phyloP scores from a whole-genome alignment of 805 yeast species.

The Phaffomyces thermotolerans region DNA sequence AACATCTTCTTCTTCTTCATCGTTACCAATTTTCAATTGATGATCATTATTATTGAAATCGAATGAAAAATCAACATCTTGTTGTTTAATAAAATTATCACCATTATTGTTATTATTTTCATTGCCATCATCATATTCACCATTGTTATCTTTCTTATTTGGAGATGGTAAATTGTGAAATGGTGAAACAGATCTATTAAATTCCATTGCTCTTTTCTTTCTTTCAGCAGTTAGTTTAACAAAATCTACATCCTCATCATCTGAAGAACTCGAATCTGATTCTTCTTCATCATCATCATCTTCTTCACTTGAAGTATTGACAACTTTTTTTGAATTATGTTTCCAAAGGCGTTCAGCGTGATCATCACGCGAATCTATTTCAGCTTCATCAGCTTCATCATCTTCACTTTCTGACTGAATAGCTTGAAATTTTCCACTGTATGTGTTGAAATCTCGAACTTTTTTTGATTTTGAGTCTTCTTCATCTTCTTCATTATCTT shows the following conservation, averaged over 20 bases:
- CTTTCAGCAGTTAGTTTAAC: conserved; percentile 64
- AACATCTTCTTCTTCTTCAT: conserved; percentile 46
- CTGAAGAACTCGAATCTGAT: conserved; percentile 43
- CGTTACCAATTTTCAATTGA: conserved; percentile 17
- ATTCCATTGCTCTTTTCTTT: conserved; percentile 47
- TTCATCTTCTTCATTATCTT: conserved; percentile 17
- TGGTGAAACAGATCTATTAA: conserved; percentile 27
- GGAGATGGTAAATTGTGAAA: conserved; percentile 14
- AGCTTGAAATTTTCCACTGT: conserved; percentile 22
- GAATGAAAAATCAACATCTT: conserved; percentile 36
- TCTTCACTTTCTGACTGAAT: conserved; percentile 29
- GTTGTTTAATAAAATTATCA: conserved; percentile 7
- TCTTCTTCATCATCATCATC: conserved; percentile 30
- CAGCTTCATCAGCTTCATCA: conserved; percentile 19
- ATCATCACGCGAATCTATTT: conserved; percentile 12
- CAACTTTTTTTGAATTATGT: conserved; percentile 22
- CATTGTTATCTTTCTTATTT: conserved; percentile 4
- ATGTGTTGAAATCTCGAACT: conserved; percentile 2
- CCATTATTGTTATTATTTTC: no score
- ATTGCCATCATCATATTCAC: no score
- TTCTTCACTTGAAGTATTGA: conserved; percentile 28
- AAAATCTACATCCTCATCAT: conserved; percentile 65
- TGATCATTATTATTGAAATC: conserved; percentile 37
- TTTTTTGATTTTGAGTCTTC: not conserved
- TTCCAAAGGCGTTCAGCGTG: conserved; percentile 13